phyloP scores from a whole-genome alignment of 495 filamentous ascomycete species.

The Zalerion maritima region DNA sequence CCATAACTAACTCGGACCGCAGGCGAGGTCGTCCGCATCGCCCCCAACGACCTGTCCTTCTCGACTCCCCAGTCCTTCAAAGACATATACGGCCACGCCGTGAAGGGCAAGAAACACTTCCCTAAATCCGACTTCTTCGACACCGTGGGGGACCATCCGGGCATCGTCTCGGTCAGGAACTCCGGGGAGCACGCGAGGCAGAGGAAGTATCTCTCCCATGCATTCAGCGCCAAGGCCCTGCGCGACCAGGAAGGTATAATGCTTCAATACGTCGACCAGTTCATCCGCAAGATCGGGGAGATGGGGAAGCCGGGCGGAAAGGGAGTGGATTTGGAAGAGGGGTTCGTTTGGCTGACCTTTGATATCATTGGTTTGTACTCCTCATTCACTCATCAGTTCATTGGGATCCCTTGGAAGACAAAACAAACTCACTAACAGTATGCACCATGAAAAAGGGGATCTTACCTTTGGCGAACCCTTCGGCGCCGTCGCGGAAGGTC shows the following conservation, averaged over 20 bases:
- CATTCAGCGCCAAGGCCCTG: conserved; percentile 18
- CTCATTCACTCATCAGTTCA: not conserved
- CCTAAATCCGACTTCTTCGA: conserved; percentile 20
- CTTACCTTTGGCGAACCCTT: too few species aligned
- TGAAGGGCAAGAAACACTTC: conserved; percentile 16
- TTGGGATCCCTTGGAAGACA: conserved; percentile 1
- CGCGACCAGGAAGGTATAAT: conserved; percentile 30
- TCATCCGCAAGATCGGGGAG: conserved; percentile 21
- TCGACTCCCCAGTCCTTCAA: conserved; percentile 23
- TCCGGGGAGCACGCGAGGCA: conserved; percentile 17
- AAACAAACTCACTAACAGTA: not conserved
- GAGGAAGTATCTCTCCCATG: conserved; percentile 13
- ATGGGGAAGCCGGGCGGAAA: conserved; percentile 6
- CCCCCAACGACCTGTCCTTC: conserved; percentile 29
- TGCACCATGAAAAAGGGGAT: conserved; percentile 8
- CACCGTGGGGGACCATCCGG: conserved; percentile 11
- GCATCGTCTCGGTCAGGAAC: conserved; percentile 13
- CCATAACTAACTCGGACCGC: too few species aligned
- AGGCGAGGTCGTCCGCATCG: conserved; percentile 27
- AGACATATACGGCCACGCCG: conserved; percentile 26
- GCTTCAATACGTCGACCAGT: conserved; percentile 24
- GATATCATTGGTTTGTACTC: conserved; percentile 29
- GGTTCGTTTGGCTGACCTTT: conserved; percentile 33
- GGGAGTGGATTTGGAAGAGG: conserved; percentile 22
- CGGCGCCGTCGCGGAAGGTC: too few species aligned